Percentiles rank a stretch among this genome's conserved stretches.
These are phyloP conservation scores for Melampsora americana DNA, from an alignment of 1,284 basidiomycete genomes.

Conservation along the genomic window DNA sequence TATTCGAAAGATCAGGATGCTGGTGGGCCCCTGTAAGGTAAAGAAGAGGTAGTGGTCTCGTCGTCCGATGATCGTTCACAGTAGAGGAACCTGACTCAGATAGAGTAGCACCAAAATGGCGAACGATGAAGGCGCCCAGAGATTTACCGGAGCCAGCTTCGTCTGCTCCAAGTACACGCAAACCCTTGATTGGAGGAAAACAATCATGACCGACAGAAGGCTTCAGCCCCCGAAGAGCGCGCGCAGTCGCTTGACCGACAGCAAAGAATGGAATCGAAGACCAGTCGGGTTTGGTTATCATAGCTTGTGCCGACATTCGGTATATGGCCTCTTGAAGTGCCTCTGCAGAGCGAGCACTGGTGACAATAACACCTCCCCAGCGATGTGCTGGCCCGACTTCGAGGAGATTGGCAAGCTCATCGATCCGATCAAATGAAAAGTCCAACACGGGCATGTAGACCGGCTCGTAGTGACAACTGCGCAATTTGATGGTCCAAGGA, in stretches of 20 bases:
- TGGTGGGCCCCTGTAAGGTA: background rate
- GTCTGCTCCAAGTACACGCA: background rate
- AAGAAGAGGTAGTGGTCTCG: background rate
- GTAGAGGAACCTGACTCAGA: background rate
- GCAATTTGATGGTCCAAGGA: background rate
- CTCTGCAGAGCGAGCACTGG: background rate
- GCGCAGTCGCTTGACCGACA: background rate
- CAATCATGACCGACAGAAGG: background rate
- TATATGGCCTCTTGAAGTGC: slow-evolving; percentile 2
- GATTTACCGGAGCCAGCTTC: background rate
- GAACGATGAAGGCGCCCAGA: background rate
- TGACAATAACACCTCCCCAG: slow-evolving; percentile 5
- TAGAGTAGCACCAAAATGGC: background rate
- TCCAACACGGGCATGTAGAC: background rate
- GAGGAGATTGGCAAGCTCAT: background rate
- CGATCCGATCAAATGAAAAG: background rate
- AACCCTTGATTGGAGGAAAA: background rate
- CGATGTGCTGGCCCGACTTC: background rate
- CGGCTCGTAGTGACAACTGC: background rate
- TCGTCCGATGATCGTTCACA: background rate
- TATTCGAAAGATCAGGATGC: background rate
- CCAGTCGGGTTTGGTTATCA: background rate
- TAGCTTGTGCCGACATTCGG: background rate
- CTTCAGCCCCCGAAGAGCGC: background rate
- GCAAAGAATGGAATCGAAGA: slow-evolving; percentile 3